Percentiles rank a stretch among this genome's conserved stretches.
Evolutionary conservation across 129 eudicot genomes (phyloP).

Genomic region (Flaveria bidentis): DNA sequence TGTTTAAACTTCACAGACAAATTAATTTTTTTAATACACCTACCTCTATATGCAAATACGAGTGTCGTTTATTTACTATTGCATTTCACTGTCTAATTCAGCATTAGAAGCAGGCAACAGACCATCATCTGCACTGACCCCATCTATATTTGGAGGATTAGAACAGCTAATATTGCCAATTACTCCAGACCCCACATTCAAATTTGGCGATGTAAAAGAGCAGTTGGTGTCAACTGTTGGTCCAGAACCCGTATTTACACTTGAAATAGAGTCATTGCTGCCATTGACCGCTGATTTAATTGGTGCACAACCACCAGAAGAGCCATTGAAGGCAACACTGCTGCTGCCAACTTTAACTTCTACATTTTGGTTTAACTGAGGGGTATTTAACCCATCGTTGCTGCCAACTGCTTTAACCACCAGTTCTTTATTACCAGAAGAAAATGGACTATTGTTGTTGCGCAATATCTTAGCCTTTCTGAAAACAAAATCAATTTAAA

Average conservation of each 20-base stretch:
- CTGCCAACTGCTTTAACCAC: slow-evolving; percentile 39
- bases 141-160: slow-evolving; percentile 24
- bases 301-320: slow-evolving; percentile 19
- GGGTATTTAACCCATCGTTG: slow-evolving; percentile 25
- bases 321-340: slow-evolving; percentile 25
- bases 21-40: background rate
- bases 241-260: slow-evolving; percentile 35
- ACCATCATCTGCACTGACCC: slow-evolving; percentile 1
- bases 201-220: slow-evolving; percentile 25
- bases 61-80: slow-evolving; percentile 23
- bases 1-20: slow-evolving; percentile 19
- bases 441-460: slow-evolving; percentile 38
- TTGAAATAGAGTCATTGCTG: slow-evolving; percentile 28
- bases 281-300: slow-evolving; percentile 31
- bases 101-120: slow-evolving; percentile 34
- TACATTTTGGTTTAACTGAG: slow-evolving; percentile 32
- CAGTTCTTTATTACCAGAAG: slow-evolving; percentile 25
- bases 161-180: slow-evolving; percentile 8
- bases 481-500: slow-evolving; percentile 19
- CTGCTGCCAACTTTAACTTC: slow-evolving; percentile 31
- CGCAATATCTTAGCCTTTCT: slow-evolving; percentile 79
- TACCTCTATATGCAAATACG: background rate
- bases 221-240: slow-evolving; percentile 11
- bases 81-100: slow-evolving; percentile 38
- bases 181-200: slow-evolving; percentile 28